Percentiles rank a stretch among this genome's conserved stretches.
These are phyloP conservation scores for Apiospora arundinis DNA, from an alignment of 2,329 filamentous ascomycete genomes.

Conservation along the genomic window DNA sequence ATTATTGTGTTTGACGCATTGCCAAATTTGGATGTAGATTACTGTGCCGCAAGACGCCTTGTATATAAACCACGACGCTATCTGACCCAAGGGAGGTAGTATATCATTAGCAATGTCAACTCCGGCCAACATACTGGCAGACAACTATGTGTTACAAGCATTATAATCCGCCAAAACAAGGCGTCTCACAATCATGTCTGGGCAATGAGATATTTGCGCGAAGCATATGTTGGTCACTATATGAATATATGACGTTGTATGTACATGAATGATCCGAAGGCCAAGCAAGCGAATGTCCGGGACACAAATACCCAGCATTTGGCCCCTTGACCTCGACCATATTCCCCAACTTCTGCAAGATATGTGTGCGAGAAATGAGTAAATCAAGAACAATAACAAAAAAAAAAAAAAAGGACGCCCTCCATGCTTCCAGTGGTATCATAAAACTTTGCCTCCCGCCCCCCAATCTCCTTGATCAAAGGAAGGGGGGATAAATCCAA, in stretches of 20 bases:
- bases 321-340: background rate
- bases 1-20: background rate
- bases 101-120: background rate
- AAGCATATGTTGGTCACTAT: background rate
- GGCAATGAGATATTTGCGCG: background rate
- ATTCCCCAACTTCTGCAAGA: background rate
- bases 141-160: background rate
- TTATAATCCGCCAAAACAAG: background rate
- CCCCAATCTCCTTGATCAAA: background rate
- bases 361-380: slow-evolving; percentile 8
- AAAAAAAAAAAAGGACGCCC: background rate
- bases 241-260: background rate
- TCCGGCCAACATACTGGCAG: background rate
- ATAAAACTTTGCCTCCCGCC: background rate
- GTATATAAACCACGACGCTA: background rate
- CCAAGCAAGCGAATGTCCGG: background rate
- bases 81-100: background rate
- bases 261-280: background rate
- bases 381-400: background rate
- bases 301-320: background rate
- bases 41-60: background rate
- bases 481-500: background rate
- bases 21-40: slow-evolving; percentile 13
- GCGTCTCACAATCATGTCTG: background rate
- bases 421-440: slow-evolving; percentile 15